These are phyloP conservation scores for Xylariaceae sp. DNA, from an alignment of 2,329 filamentous ascomycete species.

Conservation along the genomic window DNA sequence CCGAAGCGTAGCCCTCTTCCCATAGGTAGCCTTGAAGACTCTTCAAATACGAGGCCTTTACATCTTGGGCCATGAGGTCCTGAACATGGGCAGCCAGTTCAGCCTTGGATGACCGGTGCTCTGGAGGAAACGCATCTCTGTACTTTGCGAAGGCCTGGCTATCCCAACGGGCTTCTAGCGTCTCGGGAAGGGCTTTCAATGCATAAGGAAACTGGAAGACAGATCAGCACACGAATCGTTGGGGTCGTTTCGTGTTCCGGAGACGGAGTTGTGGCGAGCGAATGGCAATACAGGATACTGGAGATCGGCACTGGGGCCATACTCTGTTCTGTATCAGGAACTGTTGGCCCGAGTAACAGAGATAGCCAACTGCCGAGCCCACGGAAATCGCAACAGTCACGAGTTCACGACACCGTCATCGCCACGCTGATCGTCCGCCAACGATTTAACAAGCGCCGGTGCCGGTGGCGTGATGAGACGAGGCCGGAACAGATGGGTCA, in stretches of 20 bases:
- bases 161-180: conserved; percentile 63
- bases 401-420: conserved; percentile 13
- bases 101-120: conserved; percentile 52
- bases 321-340: no score
- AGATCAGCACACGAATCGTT: conserved; percentile 6
- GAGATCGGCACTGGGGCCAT: conserved; percentile 12
- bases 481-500: no score
- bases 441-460: conserved; percentile 12
- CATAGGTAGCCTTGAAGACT: conserved; percentile 75
- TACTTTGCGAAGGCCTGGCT: conserved; percentile 59
- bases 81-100: conserved; percentile 62
- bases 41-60: conserved; percentile 74
- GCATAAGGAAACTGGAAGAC: conserved; percentile 68
- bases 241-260: conserved; percentile 1
- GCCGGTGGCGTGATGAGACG: conserved; percentile 17
- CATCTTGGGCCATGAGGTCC: conserved; percentile 64
- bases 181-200: conserved; percentile 57
- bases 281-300: conserved; percentile 9
- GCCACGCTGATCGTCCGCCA: conserved; percentile 16
- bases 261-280: conserved; percentile 4
- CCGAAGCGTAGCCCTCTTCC: conserved; percentile 66
- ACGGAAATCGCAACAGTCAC: conserved; percentile 14
- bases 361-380: conserved; percentile 9
- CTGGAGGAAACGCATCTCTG: conserved; percentile 63
- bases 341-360: conserved; percentile 8